Conservation (phyloP, 2,329 filamentous ascomycete genomes). For the Alternaria triticina region DNA sequence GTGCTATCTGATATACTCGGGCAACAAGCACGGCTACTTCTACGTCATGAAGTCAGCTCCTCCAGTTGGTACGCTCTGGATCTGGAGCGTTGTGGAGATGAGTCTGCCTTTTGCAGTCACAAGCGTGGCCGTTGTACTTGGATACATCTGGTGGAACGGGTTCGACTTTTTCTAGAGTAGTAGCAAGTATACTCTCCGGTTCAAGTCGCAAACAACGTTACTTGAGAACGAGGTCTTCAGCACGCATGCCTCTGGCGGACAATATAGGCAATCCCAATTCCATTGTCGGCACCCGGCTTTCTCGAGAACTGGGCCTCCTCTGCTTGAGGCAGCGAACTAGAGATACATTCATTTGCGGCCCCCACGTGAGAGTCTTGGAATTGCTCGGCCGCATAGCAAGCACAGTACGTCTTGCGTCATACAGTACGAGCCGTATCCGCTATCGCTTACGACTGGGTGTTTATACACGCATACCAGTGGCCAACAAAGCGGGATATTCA, state of each 20-base stretch:
- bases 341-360: too few relatives aligned
- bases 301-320: too few relatives aligned
- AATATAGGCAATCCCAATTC: too few relatives aligned
- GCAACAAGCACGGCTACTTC: constrained; percentile 81
- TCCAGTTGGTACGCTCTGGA: constrained; percentile 87
- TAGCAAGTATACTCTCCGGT: neutral
- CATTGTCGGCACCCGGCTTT: too few relatives aligned
- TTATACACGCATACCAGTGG: neutral
- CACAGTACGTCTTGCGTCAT: too few relatives aligned
- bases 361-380: too few relatives aligned
- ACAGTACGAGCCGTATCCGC: neutral
- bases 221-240: too few relatives aligned
- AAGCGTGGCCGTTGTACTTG: constrained; percentile 59
- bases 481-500: neutral
- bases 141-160: constrained; percentile 62
- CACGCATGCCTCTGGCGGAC: too few relatives aligned
- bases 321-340: too few relatives aligned
- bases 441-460: too few relatives aligned
- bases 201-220: too few relatives aligned
- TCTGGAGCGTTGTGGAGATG: constrained; percentile 91
- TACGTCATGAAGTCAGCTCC: constrained; percentile 91
- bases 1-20: constrained; percentile 80
- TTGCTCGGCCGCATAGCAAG: too few relatives aligned
- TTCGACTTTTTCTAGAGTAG: constrained; percentile 54
- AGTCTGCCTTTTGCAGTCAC: constrained; percentile 69